Evolutionary conservation across 257 asterid genomes (phyloP), one percentile per base, ranked within the genome.

Genomic region (Solanum habrochaites): DNA sequence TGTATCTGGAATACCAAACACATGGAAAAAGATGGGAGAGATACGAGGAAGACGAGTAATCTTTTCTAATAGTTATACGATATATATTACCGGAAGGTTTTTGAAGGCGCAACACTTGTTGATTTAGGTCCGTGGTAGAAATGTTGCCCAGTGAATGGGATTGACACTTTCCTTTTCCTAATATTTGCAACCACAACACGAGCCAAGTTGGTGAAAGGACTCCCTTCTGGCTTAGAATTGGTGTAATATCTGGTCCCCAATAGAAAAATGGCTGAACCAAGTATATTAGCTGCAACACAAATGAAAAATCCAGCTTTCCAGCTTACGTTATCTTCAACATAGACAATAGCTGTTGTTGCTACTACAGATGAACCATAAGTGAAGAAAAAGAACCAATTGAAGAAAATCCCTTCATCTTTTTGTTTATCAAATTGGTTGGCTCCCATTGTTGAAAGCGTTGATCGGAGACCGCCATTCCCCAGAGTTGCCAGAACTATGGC

Each of bases 261-360:
- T 78, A 92, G 64, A 85, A 93, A 92, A 23, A 92, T 37, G 32
- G 70, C 90, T 21, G 90, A 72, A 12, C 88, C 94, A 20, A 90
- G 23, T 58, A 86, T n/a, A 21, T 90, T 92, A 0, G 87, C 90
- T 3, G 60, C 83, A 5, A 86, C 60, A 27, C 90, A 56, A 6
- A 93, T 85, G 11, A 91, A 73, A 11, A 91, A 89, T 2, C 94
- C 94, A 83, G 78, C 86, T 25, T 56, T 75, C 96, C 94, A 92
- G 49, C 94, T 88, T 56, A 92, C 73, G 21, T 74, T 91, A 75
- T 92, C 94, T 86, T 93, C 90, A 37, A 93, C 91, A 6, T 89
- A 89, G 3, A 93, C 94, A 42, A 92, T 86, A 29, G 71, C 93
- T 5, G 92, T 92, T 37, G 86, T 1, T 3, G 91, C 83, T 58